phyloP scores from a whole-genome alignment of 2,329 filamentous ascomycete genomes.

The Neofusicoccum sp. region DNA sequence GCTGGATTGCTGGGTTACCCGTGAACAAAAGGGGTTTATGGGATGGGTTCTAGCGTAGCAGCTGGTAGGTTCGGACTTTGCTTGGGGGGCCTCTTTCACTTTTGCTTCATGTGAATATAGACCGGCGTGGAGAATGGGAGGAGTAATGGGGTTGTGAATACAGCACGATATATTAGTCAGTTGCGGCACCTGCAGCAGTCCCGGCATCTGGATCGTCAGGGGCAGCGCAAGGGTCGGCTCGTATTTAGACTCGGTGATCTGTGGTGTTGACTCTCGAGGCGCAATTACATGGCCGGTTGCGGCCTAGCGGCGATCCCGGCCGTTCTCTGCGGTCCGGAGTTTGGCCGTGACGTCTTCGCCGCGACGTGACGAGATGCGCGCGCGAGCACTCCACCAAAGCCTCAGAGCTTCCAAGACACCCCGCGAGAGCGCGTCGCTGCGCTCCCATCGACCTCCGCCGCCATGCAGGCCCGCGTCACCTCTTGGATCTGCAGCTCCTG shows the following conservation, averaged over 20 bases:
- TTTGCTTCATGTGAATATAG: constrained; percentile 9
- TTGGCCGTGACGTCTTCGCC: constrained; percentile 9
- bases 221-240: not conserved
- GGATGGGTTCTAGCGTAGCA: not conserved
- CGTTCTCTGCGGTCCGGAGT: not conserved
- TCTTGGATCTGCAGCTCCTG: constrained; percentile 16
- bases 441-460: not conserved
- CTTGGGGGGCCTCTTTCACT: not conserved
- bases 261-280: constrained; percentile 1
- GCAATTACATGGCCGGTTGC: not conserved
- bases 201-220: not conserved
- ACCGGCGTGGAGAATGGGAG: not conserved
- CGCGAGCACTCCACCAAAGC: not conserved
- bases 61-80: not conserved
- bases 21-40: constrained; percentile 1
- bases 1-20: not conserved
- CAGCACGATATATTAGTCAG: not conserved
- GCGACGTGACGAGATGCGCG: not conserved
- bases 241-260: not conserved
- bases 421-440: not conserved
- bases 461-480: constrained; percentile 2
- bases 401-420: not conserved
- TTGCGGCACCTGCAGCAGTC: not conserved
- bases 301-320: not conserved
- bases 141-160: constrained; percentile 12